A percentile compares a stretch with the other conserved stretches of the same genome.
Evolutionary conservation across 306 rosid genomes (phyloP).

Genomic region (Prinsepia uniflora): DNA sequence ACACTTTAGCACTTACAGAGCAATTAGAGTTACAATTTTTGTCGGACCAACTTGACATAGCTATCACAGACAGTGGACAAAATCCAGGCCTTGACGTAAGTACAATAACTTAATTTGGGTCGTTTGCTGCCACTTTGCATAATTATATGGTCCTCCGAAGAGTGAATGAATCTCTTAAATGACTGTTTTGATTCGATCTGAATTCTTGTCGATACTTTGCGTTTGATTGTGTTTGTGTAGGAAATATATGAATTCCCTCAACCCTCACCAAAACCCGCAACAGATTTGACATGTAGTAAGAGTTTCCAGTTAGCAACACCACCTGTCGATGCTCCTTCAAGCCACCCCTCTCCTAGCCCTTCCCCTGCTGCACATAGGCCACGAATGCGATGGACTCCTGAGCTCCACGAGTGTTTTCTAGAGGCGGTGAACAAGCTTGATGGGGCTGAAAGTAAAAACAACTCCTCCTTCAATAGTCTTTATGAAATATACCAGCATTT

Average conservation of each 20-base stretch:
- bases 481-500: background rate
- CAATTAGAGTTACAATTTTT: conserved; percentile 37
- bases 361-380: conserved; percentile 26
- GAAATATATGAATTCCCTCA: conserved; percentile 32
- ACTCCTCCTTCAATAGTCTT: background rate
- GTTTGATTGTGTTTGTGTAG: conserved; percentile 6
- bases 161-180: background rate
- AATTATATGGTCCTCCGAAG: background rate
- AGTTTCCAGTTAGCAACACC: conserved; percentile 14
- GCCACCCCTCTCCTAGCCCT: conserved; percentile 32
- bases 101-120: background rate
- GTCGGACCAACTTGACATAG: conserved; percentile 39
- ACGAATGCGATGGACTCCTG: conserved; percentile 45
- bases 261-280: conserved; percentile 20
- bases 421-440: conserved; percentile 39
- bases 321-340: conserved; percentile 21
- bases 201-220: too few species aligned
- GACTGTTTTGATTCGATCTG: background rate
- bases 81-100: conserved; percentile 42
- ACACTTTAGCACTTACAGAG: conserved; percentile 26
- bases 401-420: conserved; percentile 38
- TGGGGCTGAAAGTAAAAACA: conserved; percentile 44
- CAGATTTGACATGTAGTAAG: conserved; percentile 19
- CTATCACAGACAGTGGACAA: conserved; percentile 39
- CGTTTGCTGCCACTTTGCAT: background rate